Conservation (phyloP, 2,329 filamentous ascomycete genomes). For the Trematosphaeria pertusa region DNA sequence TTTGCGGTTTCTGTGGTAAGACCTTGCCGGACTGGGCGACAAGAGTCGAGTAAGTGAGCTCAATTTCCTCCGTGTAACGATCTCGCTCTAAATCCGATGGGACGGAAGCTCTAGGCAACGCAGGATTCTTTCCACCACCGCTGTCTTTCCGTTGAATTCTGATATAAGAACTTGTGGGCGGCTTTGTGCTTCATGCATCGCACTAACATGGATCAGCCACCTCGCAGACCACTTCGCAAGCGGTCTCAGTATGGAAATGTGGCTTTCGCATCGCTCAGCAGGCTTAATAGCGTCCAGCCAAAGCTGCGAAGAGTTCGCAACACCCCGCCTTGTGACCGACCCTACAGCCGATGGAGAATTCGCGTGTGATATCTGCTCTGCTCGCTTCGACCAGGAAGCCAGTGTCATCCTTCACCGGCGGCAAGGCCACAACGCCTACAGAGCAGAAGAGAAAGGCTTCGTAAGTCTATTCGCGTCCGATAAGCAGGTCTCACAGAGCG, state of each 20-base stretch:
- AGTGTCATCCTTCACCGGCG: constrained; percentile 18
- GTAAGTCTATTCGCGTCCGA: background rate
- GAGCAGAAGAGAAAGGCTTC: background rate
- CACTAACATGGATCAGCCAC: constrained; percentile 11
- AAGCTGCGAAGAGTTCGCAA: background rate
- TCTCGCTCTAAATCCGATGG: too few relatives aligned
- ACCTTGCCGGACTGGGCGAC: constrained; percentile 19
- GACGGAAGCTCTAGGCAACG: too few relatives aligned
- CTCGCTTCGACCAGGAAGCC: background rate
- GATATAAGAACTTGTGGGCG: too few relatives aligned
- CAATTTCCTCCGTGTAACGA: too few relatives aligned
- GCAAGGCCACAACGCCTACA: constrained; percentile 11
- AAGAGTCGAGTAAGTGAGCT: constrained; percentile 22
- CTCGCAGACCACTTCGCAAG: constrained; percentile 22
- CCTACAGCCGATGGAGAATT: background rate
- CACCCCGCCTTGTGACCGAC: background rate
- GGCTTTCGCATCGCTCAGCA: constrained; percentile 20
- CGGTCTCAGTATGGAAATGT: constrained; percentile 22
- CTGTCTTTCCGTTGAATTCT: background rate
- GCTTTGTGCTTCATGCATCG: too few relatives aligned
- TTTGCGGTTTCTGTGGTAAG: constrained; percentile 27
- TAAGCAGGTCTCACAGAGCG: too few relatives aligned
- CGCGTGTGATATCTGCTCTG: constrained; percentile 7
- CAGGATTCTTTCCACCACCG: too few relatives aligned
- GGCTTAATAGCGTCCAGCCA: constrained; percentile 13